Base-by-base conservation (phyloP, 23 red algal genomes). In the Chondrus crispus region DNA sequence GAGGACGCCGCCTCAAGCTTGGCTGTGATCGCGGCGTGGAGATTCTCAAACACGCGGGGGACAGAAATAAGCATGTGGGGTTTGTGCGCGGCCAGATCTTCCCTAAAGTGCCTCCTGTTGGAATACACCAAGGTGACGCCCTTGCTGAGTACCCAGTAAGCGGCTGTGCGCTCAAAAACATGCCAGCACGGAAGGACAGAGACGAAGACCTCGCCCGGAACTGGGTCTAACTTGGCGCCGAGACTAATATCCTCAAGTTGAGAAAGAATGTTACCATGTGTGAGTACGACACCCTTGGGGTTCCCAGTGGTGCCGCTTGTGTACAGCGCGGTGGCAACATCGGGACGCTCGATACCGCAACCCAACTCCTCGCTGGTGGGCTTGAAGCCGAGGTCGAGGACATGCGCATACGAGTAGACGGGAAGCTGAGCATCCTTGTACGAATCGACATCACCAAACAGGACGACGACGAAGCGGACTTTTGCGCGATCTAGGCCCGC, bases 181-280 rank as follows among this genome's bases (percentile, higher is more conserved):
- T 99, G 97, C 97, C 94, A 99, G 88, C 97, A 99, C 62, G 97
- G 97, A 32, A 99, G 91, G 50, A 96, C 78, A 62, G 68, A 89
- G 47, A 99, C 88, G 84, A 96, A 95, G 16, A 96, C 87, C n/a
- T 95, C 85, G 2, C 95, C 97, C 18, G 94, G 91, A 0, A 66
- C 35, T 1, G 97, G 88, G 82, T 96, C 89, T 41, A 85, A 71
- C n/a, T n/a, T n/a, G 16, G 81, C 30, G 1, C 94, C 94, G 1
- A 96, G 74, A 68, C 66, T 70, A 47, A 96, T 38, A 69, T 91
- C 45, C 24, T 85, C 76, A 28, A 92, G 43, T 68, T 99, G 97
- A 29, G 84, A 62, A 2, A 99, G 54, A 39, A 96, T 57, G 82
- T 96, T 99, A 19, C 51, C 35, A 74, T 99, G 97, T n/a, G 93